phyloP scores from a whole-genome alignment of 1,284 basidiomycete genomes.

The Athelia psychrophila region DNA sequence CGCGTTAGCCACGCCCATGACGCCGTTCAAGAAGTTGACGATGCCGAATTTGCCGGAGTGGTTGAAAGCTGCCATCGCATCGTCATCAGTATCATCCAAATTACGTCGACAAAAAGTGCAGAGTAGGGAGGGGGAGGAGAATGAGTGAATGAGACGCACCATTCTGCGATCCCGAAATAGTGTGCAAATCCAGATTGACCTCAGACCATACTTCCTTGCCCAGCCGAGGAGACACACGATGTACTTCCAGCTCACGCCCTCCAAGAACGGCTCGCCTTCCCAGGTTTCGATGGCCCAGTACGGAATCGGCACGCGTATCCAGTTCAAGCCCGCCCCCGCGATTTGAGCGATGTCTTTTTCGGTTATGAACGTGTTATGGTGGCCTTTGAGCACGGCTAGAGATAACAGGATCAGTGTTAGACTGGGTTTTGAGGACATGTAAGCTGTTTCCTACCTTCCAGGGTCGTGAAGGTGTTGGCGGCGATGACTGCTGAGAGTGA shows the following conservation, averaged over 20 bases:
- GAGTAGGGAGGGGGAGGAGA: no score
- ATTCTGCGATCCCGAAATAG: conserved; percentile 65
- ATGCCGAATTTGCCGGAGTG: conserved; percentile 46
- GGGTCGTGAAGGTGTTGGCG: conserved; percentile 59
- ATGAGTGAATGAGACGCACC: no score
- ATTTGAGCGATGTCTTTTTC: conserved; percentile 90
- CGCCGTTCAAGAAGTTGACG: conserved; percentile 53
- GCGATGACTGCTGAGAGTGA: conserved; percentile 64
- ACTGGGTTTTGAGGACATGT: no score
- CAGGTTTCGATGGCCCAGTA: conserved; percentile 86
- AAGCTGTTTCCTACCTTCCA: no score
- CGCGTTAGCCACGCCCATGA: conserved; percentile 57
- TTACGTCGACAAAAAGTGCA: no score
- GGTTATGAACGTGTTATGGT: conserved; percentile 47
- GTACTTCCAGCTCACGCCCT: conserved; percentile 66
- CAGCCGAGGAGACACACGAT: conserved; percentile 40
- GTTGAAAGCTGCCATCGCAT: conserved; percentile 47
- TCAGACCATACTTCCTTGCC: conserved; percentile 74
- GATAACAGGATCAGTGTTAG: no score
- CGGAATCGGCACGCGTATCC: conserved; percentile 80
- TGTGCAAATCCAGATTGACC: conserved; percentile 68
- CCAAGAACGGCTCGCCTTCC: conserved; percentile 78
- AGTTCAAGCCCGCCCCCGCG: conserved; percentile 88
- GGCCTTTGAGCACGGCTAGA: conserved; percentile 26
- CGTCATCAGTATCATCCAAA: no score